These are phyloP conservation scores for Aspergillus arachidicola DNA, from an alignment of 2,329 filamentous ascomycete genomes.

Conservation along the genomic window DNA sequence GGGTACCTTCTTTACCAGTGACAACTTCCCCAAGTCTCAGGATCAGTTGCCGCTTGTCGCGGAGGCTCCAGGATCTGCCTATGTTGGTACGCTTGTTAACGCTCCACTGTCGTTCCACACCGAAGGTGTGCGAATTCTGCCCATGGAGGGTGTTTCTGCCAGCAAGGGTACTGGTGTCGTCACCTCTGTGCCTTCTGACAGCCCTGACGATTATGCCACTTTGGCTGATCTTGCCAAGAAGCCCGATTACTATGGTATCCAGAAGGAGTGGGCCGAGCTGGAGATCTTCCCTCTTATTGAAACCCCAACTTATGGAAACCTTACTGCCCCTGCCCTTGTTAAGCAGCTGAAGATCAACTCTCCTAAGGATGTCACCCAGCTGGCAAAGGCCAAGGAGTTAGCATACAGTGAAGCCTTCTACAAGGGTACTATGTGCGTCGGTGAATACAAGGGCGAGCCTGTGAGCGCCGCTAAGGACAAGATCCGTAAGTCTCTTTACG, in stretches of 20 bases:
- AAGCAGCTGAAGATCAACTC: conserved; percentile 96
- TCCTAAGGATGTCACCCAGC: conserved; percentile 87
- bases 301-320: conserved; percentile 83
- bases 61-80: conserved; percentile 74
- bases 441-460: conserved; percentile 83
- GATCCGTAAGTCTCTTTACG: conserved; percentile 75
- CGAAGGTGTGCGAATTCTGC: conserved; percentile 81
- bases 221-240: conserved; percentile 89
- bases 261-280: conserved; percentile 93
- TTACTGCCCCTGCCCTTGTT: conserved; percentile 79
- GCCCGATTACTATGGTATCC: conserved; percentile 91
- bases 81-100: conserved; percentile 85
- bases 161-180: conserved; percentile 97
- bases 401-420: conserved; percentile 98
- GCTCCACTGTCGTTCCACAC: conserved; percentile 87
- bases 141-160: conserved; percentile 91
- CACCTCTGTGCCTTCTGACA: conserved; percentile 93
- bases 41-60: conserved; percentile 74
- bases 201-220: conserved; percentile 92
- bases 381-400: conserved; percentile 91
- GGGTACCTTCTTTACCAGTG: conserved; percentile 68
- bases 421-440: conserved; percentile 85
- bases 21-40: conserved; percentile 59
- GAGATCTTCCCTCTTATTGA: conserved; percentile 88
- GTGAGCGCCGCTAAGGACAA: conserved; percentile 87